These are phyloP conservation scores for Globisporangium spiculum DNA, from an alignment of 352 stramenopile genomes.

Conservation along the genomic window DNA sequence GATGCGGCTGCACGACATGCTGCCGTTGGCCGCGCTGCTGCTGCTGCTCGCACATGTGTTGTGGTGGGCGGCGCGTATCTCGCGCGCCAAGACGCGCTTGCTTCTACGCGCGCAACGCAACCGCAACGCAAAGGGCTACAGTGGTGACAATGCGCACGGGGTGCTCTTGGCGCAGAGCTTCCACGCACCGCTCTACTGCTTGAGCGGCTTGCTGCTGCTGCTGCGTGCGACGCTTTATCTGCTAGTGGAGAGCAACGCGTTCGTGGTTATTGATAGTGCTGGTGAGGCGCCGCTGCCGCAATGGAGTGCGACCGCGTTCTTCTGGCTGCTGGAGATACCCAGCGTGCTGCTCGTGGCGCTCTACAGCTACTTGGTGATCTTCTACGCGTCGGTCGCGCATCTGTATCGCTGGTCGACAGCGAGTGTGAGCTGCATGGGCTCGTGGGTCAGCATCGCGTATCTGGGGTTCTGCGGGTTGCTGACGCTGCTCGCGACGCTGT, in stretches of 20 bases:
- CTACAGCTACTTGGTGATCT: constrained; percentile 35
- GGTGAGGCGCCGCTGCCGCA: background rate
- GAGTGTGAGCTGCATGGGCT: background rate
- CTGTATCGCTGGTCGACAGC: constrained; percentile 19
- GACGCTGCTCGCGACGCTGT: constrained; percentile 5
- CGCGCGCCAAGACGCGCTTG: background rate
- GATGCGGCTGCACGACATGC: background rate
- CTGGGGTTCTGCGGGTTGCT: constrained; percentile 6
- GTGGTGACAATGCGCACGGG: background rate
- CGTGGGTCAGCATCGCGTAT: constrained; percentile 1
- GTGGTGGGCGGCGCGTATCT: background rate
- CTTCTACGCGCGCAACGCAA: background rate
- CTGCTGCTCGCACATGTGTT: background rate
- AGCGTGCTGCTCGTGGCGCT: constrained; percentile 24
- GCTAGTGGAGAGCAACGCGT: constrained; percentile 1
- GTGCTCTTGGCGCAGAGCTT: constrained; percentile 27
- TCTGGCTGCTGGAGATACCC: constrained; percentile 36
- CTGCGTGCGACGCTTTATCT: constrained; percentile 27
- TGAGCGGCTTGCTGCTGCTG: constrained; percentile 21
- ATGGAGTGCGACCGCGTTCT: constrained; percentile 15
- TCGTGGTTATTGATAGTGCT: background rate
- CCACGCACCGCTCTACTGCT: constrained; percentile 26
- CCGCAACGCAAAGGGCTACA: background rate
- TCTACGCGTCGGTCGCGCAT: constrained; percentile 24
- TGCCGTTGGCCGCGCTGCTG: constrained; percentile 2